Evolutionary conservation across 345 rosid genomes (phyloP).

Genomic region (Lumnitzera littorea): DNA sequence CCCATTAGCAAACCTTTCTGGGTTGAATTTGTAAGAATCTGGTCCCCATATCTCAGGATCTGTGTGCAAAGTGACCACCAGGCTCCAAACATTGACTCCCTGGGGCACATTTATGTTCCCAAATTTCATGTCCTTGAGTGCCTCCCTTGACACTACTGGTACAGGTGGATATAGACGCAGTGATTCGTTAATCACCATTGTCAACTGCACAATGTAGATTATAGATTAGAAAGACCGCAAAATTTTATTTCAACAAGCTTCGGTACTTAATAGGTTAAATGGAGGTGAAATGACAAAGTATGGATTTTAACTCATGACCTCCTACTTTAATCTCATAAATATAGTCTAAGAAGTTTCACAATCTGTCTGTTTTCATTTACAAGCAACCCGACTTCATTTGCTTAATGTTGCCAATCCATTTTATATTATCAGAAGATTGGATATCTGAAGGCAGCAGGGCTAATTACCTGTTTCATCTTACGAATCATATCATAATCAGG

Average conservation of each 20-base stretch:
- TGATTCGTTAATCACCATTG: slow-evolving; percentile 41
- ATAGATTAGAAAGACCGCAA: no score
- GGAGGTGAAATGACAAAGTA: no score
- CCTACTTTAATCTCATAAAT: no score
- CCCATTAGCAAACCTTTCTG: slow-evolving; percentile 31
- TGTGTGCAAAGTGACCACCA: slow-evolving; percentile 21
- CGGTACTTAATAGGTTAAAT: no score
- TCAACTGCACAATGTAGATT: slow-evolving; percentile 24
- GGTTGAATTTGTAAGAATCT: slow-evolving; percentile 29
- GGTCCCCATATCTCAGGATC: slow-evolving; percentile 48
- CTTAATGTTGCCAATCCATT: not conserved
- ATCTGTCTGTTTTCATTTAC: no score
- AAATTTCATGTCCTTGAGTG: slow-evolving; percentile 34
- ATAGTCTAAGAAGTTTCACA: no score
- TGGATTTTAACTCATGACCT: no score
- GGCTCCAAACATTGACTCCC: slow-evolving; percentile 34
- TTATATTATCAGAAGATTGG: not conserved
- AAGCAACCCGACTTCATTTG: not conserved
- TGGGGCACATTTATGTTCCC: slow-evolving; percentile 22
- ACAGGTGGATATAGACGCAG: slow-evolving; percentile 44
- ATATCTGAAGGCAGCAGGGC: not conserved
- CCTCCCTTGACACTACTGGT: slow-evolving; percentile 35
- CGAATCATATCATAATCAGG: slow-evolving; percentile 23
- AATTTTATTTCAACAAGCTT: no score
- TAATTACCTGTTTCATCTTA: slow-evolving; percentile 29